A percentile compares a stretch with the other conserved stretches of the same genome.
phyloP scores from a whole-genome alignment of 106 monocot genomes.

The Narthecium ossifragum region DNA sequence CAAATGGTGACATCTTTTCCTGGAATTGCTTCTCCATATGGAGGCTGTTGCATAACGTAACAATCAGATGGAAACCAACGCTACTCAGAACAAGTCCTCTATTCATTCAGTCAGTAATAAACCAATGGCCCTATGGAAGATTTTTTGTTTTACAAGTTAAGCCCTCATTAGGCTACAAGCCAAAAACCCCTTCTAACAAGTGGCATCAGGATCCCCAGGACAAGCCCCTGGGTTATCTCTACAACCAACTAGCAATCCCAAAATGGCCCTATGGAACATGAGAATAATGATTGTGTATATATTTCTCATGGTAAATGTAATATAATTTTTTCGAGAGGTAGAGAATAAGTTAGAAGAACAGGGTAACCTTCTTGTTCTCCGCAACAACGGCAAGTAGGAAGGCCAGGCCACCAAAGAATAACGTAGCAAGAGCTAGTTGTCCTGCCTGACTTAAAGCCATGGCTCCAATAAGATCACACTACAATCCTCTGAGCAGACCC shows the following conservation, averaged over 20 bases:
- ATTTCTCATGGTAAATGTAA: not conserved
- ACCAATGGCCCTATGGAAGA: no score
- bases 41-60: constrained; percentile 27
- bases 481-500: no score
- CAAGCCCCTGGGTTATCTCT: no score
- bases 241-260: not conserved
- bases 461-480: no score
- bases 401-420: constrained; percentile 40
- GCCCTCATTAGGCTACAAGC: no score
- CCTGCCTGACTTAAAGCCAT: constrained; percentile 37
- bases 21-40: constrained; percentile 50
- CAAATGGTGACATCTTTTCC: constrained; percentile 56
- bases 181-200: no score
- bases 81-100: no score
- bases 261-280: not conserved
- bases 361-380: constrained; percentile 59
- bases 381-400: constrained; percentile 57
- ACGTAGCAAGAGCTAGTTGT: constrained; percentile 36
- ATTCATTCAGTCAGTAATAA: no score
- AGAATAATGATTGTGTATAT: not conserved
- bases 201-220: no score
- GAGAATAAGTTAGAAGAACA: not conserved
- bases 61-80: not conserved
- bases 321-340: not conserved
- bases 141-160: no score